phyloP scores from a whole-genome alignment of 768 basidiomycete genomes.

The Tricholoma furcatifolium region DNA sequence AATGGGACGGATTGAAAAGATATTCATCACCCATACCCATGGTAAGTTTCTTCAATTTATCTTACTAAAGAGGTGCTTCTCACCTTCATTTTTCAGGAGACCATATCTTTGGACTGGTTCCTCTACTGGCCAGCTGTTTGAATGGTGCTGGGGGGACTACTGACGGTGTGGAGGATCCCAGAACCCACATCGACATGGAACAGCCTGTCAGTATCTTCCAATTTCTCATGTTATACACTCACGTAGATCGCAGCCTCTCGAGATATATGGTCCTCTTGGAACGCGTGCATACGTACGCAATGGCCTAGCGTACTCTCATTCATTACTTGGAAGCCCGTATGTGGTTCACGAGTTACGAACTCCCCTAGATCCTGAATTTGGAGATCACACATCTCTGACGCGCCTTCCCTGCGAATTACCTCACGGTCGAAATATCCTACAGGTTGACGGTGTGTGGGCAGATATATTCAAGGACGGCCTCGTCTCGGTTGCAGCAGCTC shows the following conservation, averaged over 20 bases:
- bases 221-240: background rate
- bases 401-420: conserved; percentile 54
- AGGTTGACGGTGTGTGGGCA: conserved; percentile 61
- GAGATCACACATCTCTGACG: conserved; percentile 48
- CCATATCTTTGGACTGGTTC: conserved; percentile 76
- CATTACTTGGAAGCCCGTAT: conserved; percentile 63
- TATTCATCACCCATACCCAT: conserved; percentile 90
- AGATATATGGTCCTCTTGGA: conserved; percentile 86
- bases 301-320: conserved; percentile 66
- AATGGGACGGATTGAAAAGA: conserved; percentile 77
- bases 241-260: conserved; percentile 49
- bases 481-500: conserved; percentile 70
- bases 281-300: conserved; percentile 78
- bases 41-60: conserved; percentile 41
- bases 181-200: conserved; percentile 36
- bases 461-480: conserved; percentile 57
- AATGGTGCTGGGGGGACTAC: conserved; percentile 73
- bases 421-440: conserved; percentile 61
- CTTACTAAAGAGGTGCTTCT: background rate
- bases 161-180: conserved; percentile 60
- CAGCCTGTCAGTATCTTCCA: conserved; percentile 30
- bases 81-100: conserved; percentile 50
- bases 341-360: conserved; percentile 82
- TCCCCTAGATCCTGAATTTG: conserved; percentile 52
- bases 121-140: conserved; percentile 63